phyloP scores from a whole-genome alignment of 495 filamentous ascomycete genomes.

The Penicillium goetzii region DNA sequence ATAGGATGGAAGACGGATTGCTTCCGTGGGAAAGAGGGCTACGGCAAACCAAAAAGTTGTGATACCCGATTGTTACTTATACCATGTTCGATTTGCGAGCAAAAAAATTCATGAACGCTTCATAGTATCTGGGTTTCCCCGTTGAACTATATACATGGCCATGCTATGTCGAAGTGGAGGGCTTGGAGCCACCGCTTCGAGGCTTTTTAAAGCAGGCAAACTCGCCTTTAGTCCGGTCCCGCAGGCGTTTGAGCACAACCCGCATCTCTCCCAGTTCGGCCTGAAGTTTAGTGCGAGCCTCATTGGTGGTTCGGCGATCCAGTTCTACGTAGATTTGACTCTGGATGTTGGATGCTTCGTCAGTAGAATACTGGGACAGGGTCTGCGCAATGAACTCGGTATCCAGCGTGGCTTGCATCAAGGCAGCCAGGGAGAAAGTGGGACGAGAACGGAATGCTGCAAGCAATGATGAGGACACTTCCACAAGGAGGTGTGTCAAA shows the following conservation, averaged over 20 bases:
- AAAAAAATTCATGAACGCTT: slow-evolving; percentile 22
- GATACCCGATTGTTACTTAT: slow-evolving; percentile 31
- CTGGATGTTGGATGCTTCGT: slow-evolving; percentile 77
- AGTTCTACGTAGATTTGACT: slow-evolving; percentile 87
- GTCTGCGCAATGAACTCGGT: slow-evolving; percentile 97
- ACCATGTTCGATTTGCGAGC: slow-evolving; percentile 8
- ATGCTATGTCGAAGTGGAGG: slow-evolving; percentile 18
- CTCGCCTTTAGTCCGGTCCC: slow-evolving; percentile 81
- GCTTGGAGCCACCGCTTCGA: slow-evolving; percentile 33
- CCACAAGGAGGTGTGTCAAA: slow-evolving; percentile 78
- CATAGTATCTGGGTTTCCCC: not conserved
- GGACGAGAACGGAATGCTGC: slow-evolving; percentile 68
- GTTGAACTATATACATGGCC: slow-evolving; percentile 7
- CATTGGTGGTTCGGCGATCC: slow-evolving; percentile 82
- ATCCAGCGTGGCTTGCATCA: slow-evolving; percentile 97
- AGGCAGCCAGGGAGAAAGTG: slow-evolving; percentile 71
- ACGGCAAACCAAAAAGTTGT: slow-evolving; percentile 19
- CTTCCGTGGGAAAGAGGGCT: not conserved
- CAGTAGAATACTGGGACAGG: slow-evolving; percentile 80
- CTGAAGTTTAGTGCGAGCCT: slow-evolving; percentile 77
- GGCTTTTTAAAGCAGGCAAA: slow-evolving; percentile 77
- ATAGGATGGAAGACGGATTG: not conserved
- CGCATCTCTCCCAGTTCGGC: slow-evolving; percentile 88
- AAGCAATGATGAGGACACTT: slow-evolving; percentile 70
- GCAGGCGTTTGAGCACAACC: slow-evolving; percentile 75